Evolutionary conservation across 2,329 filamentous ascomycete genomes (phyloP).

Genomic region (Cephalotrichum gorgonifer): DNA sequence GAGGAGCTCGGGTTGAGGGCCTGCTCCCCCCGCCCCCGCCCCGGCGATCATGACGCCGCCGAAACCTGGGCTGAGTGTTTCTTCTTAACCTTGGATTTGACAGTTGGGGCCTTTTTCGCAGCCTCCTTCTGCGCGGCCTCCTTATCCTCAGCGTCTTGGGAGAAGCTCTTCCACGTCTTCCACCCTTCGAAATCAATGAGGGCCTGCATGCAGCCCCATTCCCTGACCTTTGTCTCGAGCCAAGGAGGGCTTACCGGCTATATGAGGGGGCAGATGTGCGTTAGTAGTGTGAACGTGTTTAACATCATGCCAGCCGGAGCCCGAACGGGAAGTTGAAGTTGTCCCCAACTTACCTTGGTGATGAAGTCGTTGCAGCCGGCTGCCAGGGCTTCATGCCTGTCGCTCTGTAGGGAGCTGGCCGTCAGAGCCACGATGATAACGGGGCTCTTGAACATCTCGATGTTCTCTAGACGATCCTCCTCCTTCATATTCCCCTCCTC

Average conservation of each 20-base stretch:
- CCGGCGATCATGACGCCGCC: background rate
- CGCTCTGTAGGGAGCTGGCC: conserved; percentile 86
- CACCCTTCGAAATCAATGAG: conserved; percentile 97
- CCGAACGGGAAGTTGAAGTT: background rate
- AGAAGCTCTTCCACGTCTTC: conserved; percentile 91
- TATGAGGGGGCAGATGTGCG: conserved; percentile 9
- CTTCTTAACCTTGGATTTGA: conserved; percentile 36
- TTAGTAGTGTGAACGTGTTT: background rate
- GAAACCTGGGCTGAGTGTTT: conserved; percentile 19
- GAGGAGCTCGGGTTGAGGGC: too few relatives aligned
- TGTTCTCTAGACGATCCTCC: conserved; percentile 55
- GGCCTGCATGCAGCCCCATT: conserved; percentile 99
- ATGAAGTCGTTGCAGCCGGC: conserved; percentile 97
- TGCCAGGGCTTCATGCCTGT: conserved; percentile 86
- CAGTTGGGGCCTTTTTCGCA: conserved; percentile 29
- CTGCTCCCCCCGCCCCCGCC: too few relatives aligned
- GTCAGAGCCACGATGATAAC: conserved; percentile 97
- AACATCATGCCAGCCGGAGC: too few relatives aligned
- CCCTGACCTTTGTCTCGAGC: conserved; percentile 94
- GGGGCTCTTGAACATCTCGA: conserved; percentile 78
- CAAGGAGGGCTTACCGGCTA: conserved; percentile 96
- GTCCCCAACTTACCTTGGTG: conserved; percentile 62
- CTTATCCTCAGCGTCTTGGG: conserved; percentile 18
- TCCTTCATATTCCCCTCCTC: conserved; percentile 33
- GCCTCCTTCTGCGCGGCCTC: conserved; percentile 16